A percentile compares a stretch with the other conserved stretches of the same genome.
These are phyloP conservation scores for Thielaviopsis punctulata DNA, from an alignment of 2,329 filamentous ascomycete genomes.

Conservation along the genomic window DNA sequence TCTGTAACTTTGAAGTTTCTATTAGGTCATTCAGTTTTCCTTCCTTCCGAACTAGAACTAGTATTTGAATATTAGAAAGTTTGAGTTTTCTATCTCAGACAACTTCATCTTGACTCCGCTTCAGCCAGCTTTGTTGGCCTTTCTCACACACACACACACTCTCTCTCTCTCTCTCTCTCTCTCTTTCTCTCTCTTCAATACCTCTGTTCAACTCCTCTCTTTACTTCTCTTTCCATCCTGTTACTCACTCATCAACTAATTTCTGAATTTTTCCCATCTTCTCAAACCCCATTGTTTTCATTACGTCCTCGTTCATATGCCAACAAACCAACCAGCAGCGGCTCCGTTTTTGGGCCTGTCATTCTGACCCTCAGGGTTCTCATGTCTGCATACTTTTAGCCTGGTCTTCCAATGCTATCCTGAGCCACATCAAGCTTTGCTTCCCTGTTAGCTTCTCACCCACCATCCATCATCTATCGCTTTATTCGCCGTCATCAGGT, in stretches of 20 bases:
- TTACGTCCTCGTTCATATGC: too few species aligned
- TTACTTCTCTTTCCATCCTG: background rate
- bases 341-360: background rate
- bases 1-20: too few species aligned
- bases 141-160: too few species aligned
- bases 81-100: too few species aligned
- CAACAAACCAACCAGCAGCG: background rate
- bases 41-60: background rate
- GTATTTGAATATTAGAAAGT: too few species aligned
- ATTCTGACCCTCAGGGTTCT: slow-evolving; percentile 3
- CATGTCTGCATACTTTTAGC: slow-evolving; percentile 1
- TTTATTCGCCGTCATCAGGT: background rate
- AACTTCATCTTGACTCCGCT: too few species aligned
- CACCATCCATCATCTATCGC: too few species aligned
- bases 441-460: background rate
- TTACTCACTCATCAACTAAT: background rate
- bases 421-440: too few species aligned
- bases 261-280: too few species aligned
- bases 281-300: too few species aligned
- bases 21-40: too few species aligned
- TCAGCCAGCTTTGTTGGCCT: too few species aligned
- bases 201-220: background rate
- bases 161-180: background rate
- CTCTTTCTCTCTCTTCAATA: background rate
- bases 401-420: background rate